Evolutionary conservation across 139 green algal genomes (phyloP), one percentile per base, ranked within the genome.

Genomic region (Coccomyxa sp.): DNA sequence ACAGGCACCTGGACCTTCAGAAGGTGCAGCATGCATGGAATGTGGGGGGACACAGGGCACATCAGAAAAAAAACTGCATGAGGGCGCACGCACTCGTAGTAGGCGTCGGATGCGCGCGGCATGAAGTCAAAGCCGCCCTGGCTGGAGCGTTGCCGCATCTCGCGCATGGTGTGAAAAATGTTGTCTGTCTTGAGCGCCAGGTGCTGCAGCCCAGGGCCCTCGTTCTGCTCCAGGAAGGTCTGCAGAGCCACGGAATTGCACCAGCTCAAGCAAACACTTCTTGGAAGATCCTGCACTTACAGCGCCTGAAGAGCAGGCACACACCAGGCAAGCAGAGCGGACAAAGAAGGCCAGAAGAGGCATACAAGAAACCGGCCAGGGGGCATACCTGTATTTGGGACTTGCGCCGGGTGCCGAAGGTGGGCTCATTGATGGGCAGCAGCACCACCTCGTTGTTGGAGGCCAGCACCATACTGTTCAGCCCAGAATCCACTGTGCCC

Each of bases 141-240:
- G 16, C 91, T 74, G 13, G 83, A 91, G 67, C 91, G 88, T 17
- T 51, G 82, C 28, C 92, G 84, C 87, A 98, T 93, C 80, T 94
- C 82, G 1, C 87, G 83, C 85, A 99, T 85, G 15, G 96, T 99
- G 76, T 45, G 12, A 57, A 99, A 94, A 58, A 99, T 98, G 90
- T 99, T 91, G 76, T 96, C 80, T 0, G 94, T 98, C 89, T 96
- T 98, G 7, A 99, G 91, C 32, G 97, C 97, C 76, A 99, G 84
- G 90, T 99, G 97, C 91, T 99, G 97, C 86, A 99, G 80, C 15
- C 97, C 97, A 13, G 96, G 82, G 0, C 97, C 97, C 82, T 97
- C 92, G 83, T 99, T 99, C 85, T 99, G 96, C 90, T 99, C 97
- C 58, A 99, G 86, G 82, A 95, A 99, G 0, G 96, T 99, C 89